phyloP scores from a whole-genome alignment of 2,329 filamentous ascomycete species.

The Exophiala aquamarina region DNA sequence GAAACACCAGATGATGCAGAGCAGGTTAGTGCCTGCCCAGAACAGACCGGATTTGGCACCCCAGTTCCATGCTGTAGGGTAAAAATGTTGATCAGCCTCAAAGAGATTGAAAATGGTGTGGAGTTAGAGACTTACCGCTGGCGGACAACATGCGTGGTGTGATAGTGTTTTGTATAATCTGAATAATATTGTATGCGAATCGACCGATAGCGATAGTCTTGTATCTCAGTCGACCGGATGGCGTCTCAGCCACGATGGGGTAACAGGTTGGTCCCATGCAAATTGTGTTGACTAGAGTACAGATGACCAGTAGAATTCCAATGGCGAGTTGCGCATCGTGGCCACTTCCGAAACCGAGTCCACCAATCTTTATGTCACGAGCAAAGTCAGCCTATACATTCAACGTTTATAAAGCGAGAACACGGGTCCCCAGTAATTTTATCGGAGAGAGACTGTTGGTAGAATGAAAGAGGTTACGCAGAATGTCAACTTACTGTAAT shows the following conservation, averaged over 20 bases:
- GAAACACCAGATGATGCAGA: constrained; percentile 30
- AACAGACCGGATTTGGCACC: constrained; percentile 34
- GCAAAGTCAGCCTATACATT: constrained; percentile 26
- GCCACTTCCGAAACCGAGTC: constrained; percentile 29
- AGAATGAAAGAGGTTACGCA: neutral
- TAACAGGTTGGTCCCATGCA: constrained; percentile 57
- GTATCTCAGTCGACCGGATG: constrained; percentile 54
- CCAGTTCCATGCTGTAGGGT: constrained; percentile 28
- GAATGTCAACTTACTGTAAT: constrained; percentile 19
- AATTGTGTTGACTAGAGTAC: constrained; percentile 56
- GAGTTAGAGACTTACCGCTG: no score
- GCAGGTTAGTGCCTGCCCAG: constrained; percentile 31
- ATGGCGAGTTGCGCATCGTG: constrained; percentile 14
- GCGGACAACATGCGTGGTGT: constrained; percentile 31
- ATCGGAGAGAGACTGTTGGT: no score
- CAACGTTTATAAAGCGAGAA: no score
- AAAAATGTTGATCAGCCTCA: no score
- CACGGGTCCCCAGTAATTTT: no score
- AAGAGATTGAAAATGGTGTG: no score
- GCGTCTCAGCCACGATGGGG: constrained; percentile 53
- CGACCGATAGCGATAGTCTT: constrained; percentile 58
- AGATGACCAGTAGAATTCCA: constrained; percentile 30
- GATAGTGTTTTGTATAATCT: constrained; percentile 46
- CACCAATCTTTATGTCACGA: constrained; percentile 31
- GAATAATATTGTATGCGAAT: constrained; percentile 50